Percentiles rank a stretch among this genome's conserved stretches.
These are phyloP conservation scores for Wickerhamomyces pijperi DNA, from an alignment of 805 yeast genomes.

Conservation along the genomic window DNA sequence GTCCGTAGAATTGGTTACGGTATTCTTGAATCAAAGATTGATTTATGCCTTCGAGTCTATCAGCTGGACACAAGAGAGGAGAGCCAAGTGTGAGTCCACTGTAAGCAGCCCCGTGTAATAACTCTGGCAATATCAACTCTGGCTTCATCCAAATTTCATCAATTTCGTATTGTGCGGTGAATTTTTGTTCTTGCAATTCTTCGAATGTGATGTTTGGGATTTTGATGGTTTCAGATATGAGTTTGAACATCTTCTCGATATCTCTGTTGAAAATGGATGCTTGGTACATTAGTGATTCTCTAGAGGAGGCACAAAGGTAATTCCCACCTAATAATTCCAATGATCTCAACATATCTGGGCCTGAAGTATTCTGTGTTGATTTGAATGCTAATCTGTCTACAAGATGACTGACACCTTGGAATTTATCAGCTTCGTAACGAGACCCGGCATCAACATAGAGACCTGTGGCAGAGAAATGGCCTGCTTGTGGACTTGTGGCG, in stretches of 20 bases:
- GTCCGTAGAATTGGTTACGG: constrained; percentile 57
- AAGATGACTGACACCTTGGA: constrained; percentile 74
- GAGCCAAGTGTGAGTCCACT: constrained; percentile 64
- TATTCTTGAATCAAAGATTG: constrained; percentile 45
- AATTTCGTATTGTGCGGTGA: constrained; percentile 71
- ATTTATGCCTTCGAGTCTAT: constrained; percentile 44
- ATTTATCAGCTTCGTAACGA: constrained; percentile 51
- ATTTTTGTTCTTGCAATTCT: constrained; percentile 65
- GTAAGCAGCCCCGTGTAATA: constrained; percentile 81
- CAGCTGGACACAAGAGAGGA: constrained; percentile 75
- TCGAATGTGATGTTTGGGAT: constrained; percentile 55
- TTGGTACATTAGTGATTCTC: constrained; percentile 89
- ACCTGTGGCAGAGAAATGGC: constrained; percentile 87
- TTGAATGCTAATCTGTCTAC: constrained; percentile 80
- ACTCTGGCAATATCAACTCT: constrained; percentile 78
- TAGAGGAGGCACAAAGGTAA: constrained; percentile 82
- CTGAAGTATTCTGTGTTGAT: constrained; percentile 47
- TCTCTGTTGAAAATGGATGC: constrained; percentile 88
- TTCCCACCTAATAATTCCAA: constrained; percentile 84
- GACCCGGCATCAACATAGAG: constrained; percentile 87
- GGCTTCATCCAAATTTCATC: constrained; percentile 75
- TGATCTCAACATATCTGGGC: constrained; percentile 60
- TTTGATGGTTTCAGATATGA: constrained; percentile 69
- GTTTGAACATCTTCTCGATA: constrained; percentile 64
- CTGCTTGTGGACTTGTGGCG: constrained; percentile 77